Evolutionary conservation across 139 green algal species (phyloP).

Genomic region (Pedinophyceae sp.): DNA sequence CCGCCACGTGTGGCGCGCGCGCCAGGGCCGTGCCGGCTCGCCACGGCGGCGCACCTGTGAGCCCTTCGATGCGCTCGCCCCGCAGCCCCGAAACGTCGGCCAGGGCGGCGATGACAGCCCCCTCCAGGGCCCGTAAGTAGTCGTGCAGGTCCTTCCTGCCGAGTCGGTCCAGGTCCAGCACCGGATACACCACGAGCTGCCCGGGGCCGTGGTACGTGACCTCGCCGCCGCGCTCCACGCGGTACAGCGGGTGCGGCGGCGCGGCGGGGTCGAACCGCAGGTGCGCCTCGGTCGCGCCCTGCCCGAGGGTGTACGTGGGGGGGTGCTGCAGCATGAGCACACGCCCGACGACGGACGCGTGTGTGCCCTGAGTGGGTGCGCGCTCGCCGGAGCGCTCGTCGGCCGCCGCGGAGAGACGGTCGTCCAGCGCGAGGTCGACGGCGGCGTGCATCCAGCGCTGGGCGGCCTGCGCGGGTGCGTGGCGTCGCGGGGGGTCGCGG

Average conservation of each 20-base stretch:
- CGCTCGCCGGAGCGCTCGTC: too few species aligned
- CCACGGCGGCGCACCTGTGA: too few species aligned
- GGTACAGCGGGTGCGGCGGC: constrained; percentile 32
- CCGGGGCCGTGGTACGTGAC: constrained; percentile 68
- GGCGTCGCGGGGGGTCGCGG: too few species aligned
- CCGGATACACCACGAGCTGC: constrained; percentile 62
- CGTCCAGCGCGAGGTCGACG: too few species aligned
- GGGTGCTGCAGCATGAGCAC: constrained; percentile 51
- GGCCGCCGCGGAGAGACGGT: too few species aligned
- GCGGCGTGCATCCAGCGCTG: too few species aligned
- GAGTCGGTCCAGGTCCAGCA: constrained; percentile 43
- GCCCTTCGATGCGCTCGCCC: constrained; percentile 29
- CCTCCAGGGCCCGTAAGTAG: constrained; percentile 63
- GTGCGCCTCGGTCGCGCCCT: constrained; percentile 8
- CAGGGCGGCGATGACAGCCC: too few species aligned
- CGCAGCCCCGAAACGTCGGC: constrained; percentile 26
- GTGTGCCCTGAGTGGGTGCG: too few species aligned
- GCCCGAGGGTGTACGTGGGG: constrained; percentile 56
- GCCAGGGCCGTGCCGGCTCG: too few species aligned
- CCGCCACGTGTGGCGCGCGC: too few species aligned
- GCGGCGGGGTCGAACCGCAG: neutral
- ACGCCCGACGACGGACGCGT: too few species aligned
- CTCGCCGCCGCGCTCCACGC: constrained; percentile 57
- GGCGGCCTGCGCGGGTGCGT: too few species aligned
- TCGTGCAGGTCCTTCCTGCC: constrained; percentile 51